Evolutionary conservation across 306 rosid genomes (phyloP).

Genomic region (Erythrophleum fordii): DNA sequence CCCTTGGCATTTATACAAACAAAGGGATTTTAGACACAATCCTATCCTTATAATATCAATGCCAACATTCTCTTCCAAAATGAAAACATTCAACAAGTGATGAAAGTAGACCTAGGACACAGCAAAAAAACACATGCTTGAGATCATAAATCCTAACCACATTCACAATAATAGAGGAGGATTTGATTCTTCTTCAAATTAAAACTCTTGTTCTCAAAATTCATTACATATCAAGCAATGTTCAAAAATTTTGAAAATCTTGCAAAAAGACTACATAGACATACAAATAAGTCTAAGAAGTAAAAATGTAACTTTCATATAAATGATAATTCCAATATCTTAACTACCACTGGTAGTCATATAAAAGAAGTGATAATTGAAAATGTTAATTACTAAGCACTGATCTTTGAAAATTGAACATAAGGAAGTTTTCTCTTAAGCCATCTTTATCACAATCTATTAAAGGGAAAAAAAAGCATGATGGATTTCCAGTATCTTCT

Average conservation of each 20-base stretch:
- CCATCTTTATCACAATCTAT: conserved; percentile 8
- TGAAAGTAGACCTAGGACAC: not conserved
- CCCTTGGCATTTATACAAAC: not conserved
- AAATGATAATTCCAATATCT: conserved; percentile 26
- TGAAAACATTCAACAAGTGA: not conserved
- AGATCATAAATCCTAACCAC: too few species aligned
- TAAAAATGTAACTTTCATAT: conserved; percentile 23
- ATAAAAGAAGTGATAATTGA: not conserved
- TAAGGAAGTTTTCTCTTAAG: conserved; percentile 14
- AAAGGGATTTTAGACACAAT: not conserved
- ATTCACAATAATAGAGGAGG: not conserved
- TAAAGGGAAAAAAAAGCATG: not conserved
- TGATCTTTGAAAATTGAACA: conserved; percentile 3
- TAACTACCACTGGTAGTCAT: not conserved
- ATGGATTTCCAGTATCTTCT: conserved; percentile 31
- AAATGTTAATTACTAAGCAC: not conserved
- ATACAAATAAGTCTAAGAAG: not conserved
- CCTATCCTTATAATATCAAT: not conserved
- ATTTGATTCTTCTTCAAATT: not conserved
- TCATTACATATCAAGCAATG: not conserved
- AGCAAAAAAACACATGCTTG: not conserved
- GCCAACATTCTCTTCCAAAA: not conserved
- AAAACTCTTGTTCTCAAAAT: not conserved
- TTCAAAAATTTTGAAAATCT: not conserved
- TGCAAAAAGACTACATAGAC: not conserved